Percentiles rank a stretch among this genome's conserved stretches.
These are phyloP conservation scores for Microstegium vimineum DNA, from an alignment of 176 grass and related monocot genomes.

Conservation along the genomic window DNA sequence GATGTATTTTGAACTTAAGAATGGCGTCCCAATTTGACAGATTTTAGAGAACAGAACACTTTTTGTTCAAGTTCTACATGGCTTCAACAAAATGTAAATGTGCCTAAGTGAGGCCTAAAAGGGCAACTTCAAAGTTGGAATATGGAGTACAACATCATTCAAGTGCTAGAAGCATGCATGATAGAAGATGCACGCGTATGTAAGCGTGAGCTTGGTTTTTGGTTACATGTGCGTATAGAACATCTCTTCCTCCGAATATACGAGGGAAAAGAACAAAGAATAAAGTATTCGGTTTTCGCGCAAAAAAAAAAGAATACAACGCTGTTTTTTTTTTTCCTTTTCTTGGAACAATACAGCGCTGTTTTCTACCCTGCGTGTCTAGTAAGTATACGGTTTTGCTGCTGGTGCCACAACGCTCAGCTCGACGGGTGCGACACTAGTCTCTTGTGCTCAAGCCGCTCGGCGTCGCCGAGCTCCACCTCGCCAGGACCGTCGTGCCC, in stretches of 20 bases:
- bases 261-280: background rate
- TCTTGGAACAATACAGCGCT: too few relatives aligned
- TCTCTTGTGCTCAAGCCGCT: slow-evolving; percentile 31
- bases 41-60: background rate
- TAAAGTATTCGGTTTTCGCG: background rate
- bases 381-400: background rate
- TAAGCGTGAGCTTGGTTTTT: background rate
- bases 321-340: too few relatives aligned
- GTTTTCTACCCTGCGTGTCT: background rate
- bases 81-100: background rate
- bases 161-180: background rate
- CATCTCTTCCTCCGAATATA: background rate
- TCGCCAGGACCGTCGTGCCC: background rate
- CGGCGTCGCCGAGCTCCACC: slow-evolving; percentile 51
- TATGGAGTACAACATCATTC: background rate
- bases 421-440: background rate
- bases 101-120: background rate
- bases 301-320: background rate
- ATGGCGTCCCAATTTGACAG: background rate
- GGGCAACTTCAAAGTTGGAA: background rate
- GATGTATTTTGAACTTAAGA: too few relatives aligned
- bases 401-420: background rate
- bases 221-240: background rate
- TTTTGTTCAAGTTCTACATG: background rate
- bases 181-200: too few relatives aligned